Conservation (phyloP, 1,284 basidiomycete genomes). For the Schizopora paradoxa region DNA sequence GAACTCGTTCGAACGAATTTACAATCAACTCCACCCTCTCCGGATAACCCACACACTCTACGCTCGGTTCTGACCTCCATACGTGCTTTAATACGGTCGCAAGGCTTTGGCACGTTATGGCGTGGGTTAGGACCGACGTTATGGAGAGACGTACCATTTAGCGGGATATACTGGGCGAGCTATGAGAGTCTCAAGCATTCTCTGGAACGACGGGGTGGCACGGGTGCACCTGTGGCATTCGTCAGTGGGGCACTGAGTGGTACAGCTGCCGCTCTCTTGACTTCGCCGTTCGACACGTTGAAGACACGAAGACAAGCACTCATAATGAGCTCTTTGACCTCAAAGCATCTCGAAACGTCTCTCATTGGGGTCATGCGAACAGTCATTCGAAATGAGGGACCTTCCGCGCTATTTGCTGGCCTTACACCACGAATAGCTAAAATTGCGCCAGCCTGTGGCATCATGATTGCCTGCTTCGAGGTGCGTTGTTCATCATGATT, state of each 20-base stretch:
- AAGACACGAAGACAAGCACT: conserved; percentile 89
- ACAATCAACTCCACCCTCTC: conserved; percentile 76
- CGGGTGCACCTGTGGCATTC: conserved; percentile 74
- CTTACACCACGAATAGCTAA: conserved; percentile 87
- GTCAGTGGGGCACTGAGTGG: conserved; percentile 79
- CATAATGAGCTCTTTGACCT: conserved; percentile 48
- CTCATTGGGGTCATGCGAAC: conserved; percentile 62
- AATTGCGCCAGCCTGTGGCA: conserved; percentile 97
- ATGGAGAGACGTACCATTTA: conserved; percentile 97
- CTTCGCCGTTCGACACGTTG: conserved; percentile 94
- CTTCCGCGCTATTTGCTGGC: conserved; percentile 78
- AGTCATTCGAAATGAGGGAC: conserved; percentile 77
- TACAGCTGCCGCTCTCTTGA: conserved; percentile 80
- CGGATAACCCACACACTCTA: conserved; percentile 68
- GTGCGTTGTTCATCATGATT: conserved; percentile 32
- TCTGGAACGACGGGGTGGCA: conserved; percentile 45
- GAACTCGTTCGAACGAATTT: conserved; percentile 93
- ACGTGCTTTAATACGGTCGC: conserved; percentile 50
- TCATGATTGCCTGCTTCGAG: conserved; percentile 97
- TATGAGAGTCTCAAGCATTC: conserved; percentile 63
- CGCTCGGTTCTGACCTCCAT: conserved; percentile 62
- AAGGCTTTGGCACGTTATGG: conserved; percentile 78
- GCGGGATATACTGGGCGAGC: conserved; percentile 86
- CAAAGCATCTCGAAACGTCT: conserved; percentile 32
- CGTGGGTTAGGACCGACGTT: conserved; percentile 87